Conservation (phyloP, 1,284 basidiomycete species). For the Porogramme epimiltina region DNA sequence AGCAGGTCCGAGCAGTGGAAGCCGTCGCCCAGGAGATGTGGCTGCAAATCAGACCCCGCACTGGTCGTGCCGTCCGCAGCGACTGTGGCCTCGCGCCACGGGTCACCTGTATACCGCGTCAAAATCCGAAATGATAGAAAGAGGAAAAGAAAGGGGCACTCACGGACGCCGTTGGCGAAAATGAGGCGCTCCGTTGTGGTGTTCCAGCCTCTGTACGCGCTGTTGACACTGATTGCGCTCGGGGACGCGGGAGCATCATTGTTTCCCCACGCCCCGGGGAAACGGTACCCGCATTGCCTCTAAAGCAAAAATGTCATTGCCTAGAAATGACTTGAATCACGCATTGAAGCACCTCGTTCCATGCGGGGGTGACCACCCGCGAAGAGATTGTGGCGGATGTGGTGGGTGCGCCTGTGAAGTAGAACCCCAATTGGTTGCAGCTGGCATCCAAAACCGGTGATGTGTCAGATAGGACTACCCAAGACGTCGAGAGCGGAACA, state of each 20-base stretch:
- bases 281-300: conserved; percentile 62
- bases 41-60: conserved; percentile 50
- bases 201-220: conserved; percentile 58
- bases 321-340: conserved; percentile 16
- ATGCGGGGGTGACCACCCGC: conserved; percentile 52
- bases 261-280: conserved; percentile 48
- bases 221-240: conserved; percentile 43
- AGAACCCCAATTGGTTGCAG: conserved; percentile 65
- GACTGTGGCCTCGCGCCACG: conserved; percentile 67
- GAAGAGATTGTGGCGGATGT: conserved; percentile 52
- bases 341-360: conserved; percentile 53
- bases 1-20: conserved; percentile 67
- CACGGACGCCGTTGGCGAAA: conserved; percentile 67
- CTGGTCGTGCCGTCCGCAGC: conserved; percentile 47
- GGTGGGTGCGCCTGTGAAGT: conserved; percentile 55
- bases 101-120: conserved; percentile 51
- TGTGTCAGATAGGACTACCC: background rate
- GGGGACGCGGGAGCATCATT: conserved; percentile 26
- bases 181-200: conserved; percentile 56
- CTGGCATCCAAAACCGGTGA: conserved; percentile 30
- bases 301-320: conserved; percentile 24
- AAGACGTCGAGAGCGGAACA: too few species aligned
- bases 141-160: conserved; percentile 29
- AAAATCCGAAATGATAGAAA: background rate
- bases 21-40: conserved; percentile 56